Evolutionary conservation across 192 early-diverging fungal genomes (phyloP), one percentile per base, ranked within the genome.

Genomic region (Coemansia sp.): DNA sequence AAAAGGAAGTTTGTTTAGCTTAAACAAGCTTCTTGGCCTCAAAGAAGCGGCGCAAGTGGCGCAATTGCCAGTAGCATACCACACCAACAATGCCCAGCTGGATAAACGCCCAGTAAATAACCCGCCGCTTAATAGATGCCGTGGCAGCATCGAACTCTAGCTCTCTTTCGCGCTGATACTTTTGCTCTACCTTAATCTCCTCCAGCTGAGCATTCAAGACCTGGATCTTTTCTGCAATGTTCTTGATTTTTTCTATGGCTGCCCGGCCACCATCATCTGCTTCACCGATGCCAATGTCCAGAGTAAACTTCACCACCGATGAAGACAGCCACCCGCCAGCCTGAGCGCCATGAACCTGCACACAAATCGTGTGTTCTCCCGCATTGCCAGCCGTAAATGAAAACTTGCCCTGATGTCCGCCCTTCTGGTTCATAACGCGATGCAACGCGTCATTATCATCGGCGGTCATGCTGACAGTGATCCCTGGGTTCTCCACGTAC

Each of bases 321-420:
- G 82, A 80, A 19, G 82, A 78, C 70, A 94, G 84, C 90, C 89
- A 92, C n/a, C 74, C 68, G 35, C 64, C 56, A n/a, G 60, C 54
- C 55, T 82, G 78, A 30, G 80, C 69, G 14, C 82, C 72, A 3
- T 74, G 78, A 9, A 82, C 80, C 58, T 81, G 84, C 48, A 99
- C 74, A 72, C 97, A 99, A 49, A 99, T 92, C 14, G 83, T 73
- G 72, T 99, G 94, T 63, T 94, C 87, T 42, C 95, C 94, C 33
- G 88, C 81, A 51, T 90, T 89, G 19, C 88, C 80, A 16, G 95
- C 85, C 11, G 92, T 94, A 60, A 99, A 99, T 31, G 87, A 87
- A 63, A 97, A 97, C 62, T 86, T 84, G 43, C 94, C 95, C 65
- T 78, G 67, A 44, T 82, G 55, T 5, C 61, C 58, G 50, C 88